Evolutionary conservation across 805 yeast species (phyloP), one percentile per base, ranked within the genome.

Genomic region (Diddensiella santjacobensis): DNA sequence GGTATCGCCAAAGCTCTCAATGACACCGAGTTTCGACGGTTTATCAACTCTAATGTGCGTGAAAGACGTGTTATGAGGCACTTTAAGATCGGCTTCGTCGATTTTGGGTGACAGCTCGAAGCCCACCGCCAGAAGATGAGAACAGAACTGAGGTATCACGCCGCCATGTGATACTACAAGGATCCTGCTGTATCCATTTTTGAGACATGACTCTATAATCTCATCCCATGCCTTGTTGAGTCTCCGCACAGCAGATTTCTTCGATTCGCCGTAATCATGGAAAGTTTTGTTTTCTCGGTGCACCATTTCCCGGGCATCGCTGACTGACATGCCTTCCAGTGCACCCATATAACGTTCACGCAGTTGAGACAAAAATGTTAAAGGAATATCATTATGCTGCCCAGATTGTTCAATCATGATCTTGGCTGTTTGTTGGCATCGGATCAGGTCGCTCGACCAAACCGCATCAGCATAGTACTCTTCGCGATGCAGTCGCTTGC

Each of bases 311-410:
- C 72, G 68, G 1, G 95, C 96, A 39, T 84, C 89, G 23, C 61
- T 64, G 29, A 86, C 69, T 40, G 72, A 70, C 86, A 84, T 79
- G 2, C 95, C 95, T 63, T 87, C 87, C 23, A 83, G 82, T 5
- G 72, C 75, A 1, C 95, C 96, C 95, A 87, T 85, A 44, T 70
- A 63, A 40, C 95, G 71, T 58, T 87, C 96, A 54, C 96, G 72
- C 36, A 84, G 69, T 36, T 37, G 26, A 5, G 20, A 24, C 40
- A 65, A 11, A 22, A 20, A 35, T 2, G 10, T 24, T 3, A 22
- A 33, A 13, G 29, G 23, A 20, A 44, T 8, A n/a, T 40, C 40
- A 2, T 50, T 49, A 15, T 45, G 59, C 31, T 60, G 64, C 29
- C 58, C 49, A 2, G 58, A 53, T 15, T 69, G 53, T 4, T 48